A percentile compares a stretch with the other conserved stretches of the same genome.
phyloP scores from a whole-genome alignment of 83 land plant species.

The Larix sibirica region DNA sequence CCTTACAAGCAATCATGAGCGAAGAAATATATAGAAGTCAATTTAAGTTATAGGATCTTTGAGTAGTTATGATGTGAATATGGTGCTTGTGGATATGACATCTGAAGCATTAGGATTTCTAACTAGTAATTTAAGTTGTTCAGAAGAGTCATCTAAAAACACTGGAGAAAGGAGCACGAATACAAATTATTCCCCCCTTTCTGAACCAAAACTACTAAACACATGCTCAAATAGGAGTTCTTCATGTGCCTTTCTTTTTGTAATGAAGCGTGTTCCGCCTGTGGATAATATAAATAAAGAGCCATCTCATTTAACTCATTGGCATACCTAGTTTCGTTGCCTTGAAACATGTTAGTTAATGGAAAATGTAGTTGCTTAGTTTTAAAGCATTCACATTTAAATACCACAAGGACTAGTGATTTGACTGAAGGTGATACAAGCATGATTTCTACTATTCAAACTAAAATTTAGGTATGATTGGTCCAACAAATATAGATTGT shows the following conservation, averaged over 20 bases:
- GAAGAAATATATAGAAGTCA: background rate
- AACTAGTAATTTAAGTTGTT: constrained; percentile 2
- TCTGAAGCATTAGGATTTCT: constrained; percentile 1
- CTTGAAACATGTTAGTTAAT: background rate
- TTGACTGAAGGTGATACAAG: background rate
- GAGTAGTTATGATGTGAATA: background rate
- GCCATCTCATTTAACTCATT: background rate
- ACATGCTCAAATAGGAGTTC: background rate
- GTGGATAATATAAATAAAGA: background rate
- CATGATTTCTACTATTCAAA: background rate
- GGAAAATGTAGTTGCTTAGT: background rate
- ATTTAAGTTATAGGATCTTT: background rate
- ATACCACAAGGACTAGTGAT: constrained; percentile 1
- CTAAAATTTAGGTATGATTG: background rate
- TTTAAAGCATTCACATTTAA: background rate
- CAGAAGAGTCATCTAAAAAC: background rate
- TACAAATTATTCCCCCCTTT: background rate
- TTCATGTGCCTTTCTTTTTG: background rate
- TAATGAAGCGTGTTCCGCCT: background rate
- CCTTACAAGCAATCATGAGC: background rate
- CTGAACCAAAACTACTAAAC: background rate
- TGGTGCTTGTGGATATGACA: background rate
- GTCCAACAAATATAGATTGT: background rate
- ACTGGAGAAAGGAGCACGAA: background rate
- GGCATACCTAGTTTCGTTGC: too few relatives aligned